Percentiles rank a stretch among this genome's conserved stretches.
phyloP scores from a whole-genome alignment of 2,329 filamentous ascomycete genomes.

The Orbilia blumenaviensis region DNA sequence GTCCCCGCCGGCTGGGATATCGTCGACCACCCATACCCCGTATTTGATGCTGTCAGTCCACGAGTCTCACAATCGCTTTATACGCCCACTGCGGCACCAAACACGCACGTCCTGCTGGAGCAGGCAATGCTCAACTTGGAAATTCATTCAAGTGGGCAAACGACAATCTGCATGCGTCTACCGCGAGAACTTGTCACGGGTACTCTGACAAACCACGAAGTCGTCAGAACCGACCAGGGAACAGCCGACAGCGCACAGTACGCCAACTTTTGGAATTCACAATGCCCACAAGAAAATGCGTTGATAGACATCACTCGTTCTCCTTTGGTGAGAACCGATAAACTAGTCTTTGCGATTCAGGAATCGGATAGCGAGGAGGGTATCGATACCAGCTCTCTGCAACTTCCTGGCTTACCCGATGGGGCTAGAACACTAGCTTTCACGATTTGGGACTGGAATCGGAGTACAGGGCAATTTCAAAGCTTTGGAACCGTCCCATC shows the following conservation, averaged over 20 bases:
- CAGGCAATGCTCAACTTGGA: not conserved
- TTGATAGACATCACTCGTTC: not conserved
- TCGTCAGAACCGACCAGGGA: not conserved
- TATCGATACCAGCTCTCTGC: not conserved
- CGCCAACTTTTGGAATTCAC: not conserved
- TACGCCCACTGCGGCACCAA: not conserved
- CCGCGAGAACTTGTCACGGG: not conserved
- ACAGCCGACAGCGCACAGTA: not conserved
- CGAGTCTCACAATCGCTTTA: not conserved
- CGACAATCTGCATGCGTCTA: not conserved
- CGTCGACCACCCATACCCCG: not conserved
- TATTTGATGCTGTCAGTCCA: not conserved
- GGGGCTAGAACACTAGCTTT: not conserved
- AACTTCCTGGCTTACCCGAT: not conserved
- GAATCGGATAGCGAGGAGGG: not conserved
- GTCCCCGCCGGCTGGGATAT: not conserved
- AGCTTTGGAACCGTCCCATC: not conserved
- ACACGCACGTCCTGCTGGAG: conserved; percentile 1
- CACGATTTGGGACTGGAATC: not conserved
- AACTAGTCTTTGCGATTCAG: not conserved
- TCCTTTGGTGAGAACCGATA: not conserved
- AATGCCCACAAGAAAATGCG: not conserved
- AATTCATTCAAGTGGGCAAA: not conserved
- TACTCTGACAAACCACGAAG: not conserved
- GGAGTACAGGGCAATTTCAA: not conserved